Conservation (phyloP, 306 rosid species). For the Rosa multiflora region DNA sequence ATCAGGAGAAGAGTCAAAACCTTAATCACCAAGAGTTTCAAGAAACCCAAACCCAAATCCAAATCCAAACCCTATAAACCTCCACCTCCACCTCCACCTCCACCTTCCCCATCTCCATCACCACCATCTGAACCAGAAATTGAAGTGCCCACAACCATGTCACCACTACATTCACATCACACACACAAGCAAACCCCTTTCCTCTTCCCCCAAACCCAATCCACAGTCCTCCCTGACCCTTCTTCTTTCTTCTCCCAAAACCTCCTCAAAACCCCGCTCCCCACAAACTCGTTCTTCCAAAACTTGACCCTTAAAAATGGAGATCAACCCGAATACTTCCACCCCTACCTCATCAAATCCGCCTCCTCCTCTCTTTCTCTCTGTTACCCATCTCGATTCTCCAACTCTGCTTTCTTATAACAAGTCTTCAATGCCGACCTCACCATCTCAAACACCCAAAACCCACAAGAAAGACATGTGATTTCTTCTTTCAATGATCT, state of each 20-base stretch:
- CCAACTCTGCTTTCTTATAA: constrained; percentile 38
- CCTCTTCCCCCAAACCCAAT: too few relatives aligned
- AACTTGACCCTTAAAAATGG: too few relatives aligned
- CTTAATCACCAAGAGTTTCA: constrained; percentile 32
- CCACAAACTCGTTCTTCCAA: too few relatives aligned
- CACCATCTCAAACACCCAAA: constrained; percentile 48
- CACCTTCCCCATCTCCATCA: neutral
- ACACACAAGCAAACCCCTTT: too few relatives aligned
- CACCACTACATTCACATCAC: too few relatives aligned
- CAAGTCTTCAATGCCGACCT: constrained; percentile 67
- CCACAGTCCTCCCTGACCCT: too few relatives aligned
- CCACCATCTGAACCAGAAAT: too few relatives aligned
- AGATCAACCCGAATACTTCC: constrained; percentile 79
- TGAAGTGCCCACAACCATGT: too few relatives aligned
- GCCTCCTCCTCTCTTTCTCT: constrained; percentile 56
- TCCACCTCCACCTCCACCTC: neutral
- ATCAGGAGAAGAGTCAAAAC: constrained; percentile 32
- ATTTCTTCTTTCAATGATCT: constrained; percentile 68
- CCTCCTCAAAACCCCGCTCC: too few relatives aligned
- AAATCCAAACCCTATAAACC: constrained; percentile 11
- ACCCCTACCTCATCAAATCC: constrained; percentile 77
- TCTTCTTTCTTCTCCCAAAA: too few relatives aligned
- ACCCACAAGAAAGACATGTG: constrained; percentile 41
- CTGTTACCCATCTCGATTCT: constrained; percentile 61
- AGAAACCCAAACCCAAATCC: neutral